Evolutionary conservation across 495 filamentous ascomycete genomes (phyloP), one percentile per base, ranked within the genome.

Genomic region (Hyaloscypha bicolor): DNA sequence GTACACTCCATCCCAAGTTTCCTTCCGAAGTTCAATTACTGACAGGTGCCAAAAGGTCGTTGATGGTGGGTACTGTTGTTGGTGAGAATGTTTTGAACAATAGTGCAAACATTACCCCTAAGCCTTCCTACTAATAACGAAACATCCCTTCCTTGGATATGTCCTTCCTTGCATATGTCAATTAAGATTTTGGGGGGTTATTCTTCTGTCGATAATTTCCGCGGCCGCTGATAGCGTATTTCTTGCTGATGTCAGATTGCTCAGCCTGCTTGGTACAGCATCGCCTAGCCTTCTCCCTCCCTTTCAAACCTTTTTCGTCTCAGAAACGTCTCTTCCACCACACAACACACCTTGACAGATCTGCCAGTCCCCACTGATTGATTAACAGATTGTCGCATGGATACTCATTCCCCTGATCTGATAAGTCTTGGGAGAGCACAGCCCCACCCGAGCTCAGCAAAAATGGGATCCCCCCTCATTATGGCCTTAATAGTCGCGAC

Each of bases 21-120:
- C 22, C 6, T 29, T 25, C 22, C 6, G 4, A 22, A 56, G 11
- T 48, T 14, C 42, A 48, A 19, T 48, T 12, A 3, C 42, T 48
- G 42, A 48, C 42, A 3, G 42, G 42, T 19, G 42, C 16, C 42
- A 19, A 37, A 37, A 69, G 67, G 62, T 69, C 45, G 67, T 69
- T 39, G 67, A 69, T 53, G 67, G 67, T 33, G 67, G 67, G 11
- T 69, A 69, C 32, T 60, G 62, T 32, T 69, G 62, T 35, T 69
- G 58, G 55, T 69, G 61, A 69, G 35, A 35, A 4, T 9, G 25
- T 21, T n/a, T 53, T n/a, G 6, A 8, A 53, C 25, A 6, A 16
- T 9, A 30, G 21, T 31, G 55, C 19, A 16, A 32, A 29, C 25
- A 59, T 3, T 8, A 59, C n/a, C 56, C 11, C 55, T 12, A 32